Conservation (phyloP, 495 filamentous ascomycete genomes). For the Neohortaea acidophila region DNA sequence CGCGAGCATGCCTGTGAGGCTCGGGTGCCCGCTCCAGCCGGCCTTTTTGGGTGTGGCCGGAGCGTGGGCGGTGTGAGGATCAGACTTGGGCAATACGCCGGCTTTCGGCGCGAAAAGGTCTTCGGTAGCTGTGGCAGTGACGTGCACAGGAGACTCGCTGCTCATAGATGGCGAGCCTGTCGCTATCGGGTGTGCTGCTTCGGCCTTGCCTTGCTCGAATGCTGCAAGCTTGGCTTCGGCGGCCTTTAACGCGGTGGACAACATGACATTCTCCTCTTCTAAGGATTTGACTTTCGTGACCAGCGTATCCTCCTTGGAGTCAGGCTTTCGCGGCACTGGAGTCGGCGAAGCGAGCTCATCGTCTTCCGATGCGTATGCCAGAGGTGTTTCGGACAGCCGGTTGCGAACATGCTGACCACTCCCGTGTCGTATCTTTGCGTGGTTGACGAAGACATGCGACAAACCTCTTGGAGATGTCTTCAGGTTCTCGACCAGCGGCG, state of each 20-base stretch:
- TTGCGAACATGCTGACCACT: too few relatives aligned
- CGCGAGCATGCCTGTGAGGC: constrained; percentile 15
- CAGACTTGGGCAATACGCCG: too few relatives aligned
- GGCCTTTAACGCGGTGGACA: background rate
- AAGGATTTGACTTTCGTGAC: too few relatives aligned
- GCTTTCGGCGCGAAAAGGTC: background rate
- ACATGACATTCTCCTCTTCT: constrained; percentile 2
- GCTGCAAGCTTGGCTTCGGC: constrained; percentile 4
- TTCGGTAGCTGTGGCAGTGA: too few relatives aligned
- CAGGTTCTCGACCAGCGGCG: too few relatives aligned
- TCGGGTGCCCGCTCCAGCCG: constrained; percentile 1
- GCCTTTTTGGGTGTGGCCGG: background rate
- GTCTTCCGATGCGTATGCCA: constrained; percentile 10
- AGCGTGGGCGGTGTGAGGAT: background rate
- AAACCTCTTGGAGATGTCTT: constrained; percentile 2
- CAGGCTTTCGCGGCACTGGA: too few relatives aligned
- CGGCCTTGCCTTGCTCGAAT: too few relatives aligned
- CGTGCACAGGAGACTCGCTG: too few relatives aligned
- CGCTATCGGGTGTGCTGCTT: too few relatives aligned
- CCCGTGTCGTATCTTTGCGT: background rate
- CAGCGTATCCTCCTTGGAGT: too few relatives aligned
- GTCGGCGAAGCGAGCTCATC: constrained; percentile 3
- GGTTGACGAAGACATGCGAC: constrained; percentile 10
- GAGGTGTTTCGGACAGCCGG: constrained; percentile 10
- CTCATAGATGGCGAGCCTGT: too few relatives aligned